Evolutionary conservation across 2,329 filamentous ascomycete genomes (phyloP), one percentile per base, ranked within the genome.

Genomic region (Hypoxylon sp.): DNA sequence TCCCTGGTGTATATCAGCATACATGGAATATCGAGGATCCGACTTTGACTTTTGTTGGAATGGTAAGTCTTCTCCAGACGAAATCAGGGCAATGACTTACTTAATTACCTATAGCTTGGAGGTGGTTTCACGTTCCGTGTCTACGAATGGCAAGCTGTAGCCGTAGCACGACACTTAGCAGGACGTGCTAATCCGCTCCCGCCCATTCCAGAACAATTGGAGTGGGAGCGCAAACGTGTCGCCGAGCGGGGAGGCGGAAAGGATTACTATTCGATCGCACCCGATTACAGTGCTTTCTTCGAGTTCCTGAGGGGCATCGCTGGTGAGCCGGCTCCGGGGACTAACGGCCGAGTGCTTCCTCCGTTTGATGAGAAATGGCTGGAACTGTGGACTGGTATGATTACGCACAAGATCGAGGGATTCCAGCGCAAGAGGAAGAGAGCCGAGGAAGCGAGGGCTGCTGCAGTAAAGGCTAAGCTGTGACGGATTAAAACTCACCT

Each of bases 331-430:
- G 63, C 59, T 0, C 59, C 66, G 4, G 71, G 69, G 0, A 67
- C 67, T 3, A 69, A 68, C 0, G 76, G 75, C 0, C 68, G 75
- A 5, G 60, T 60, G 7, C 55, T 79, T 20, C 75, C 75, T 1
- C 65, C 63, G 2, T 79, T 77, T 42, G 70, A 77, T 8, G 66
- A 67, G 17, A 67, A 66, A 15, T 75, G 73, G 73, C 45, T 68
- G 2, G 64, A 68, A 2, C 27, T 66, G 3, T 71, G 69, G 68
- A 59, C 59, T 17, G 59, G 61, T 0, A 70, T 71, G 67, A 57
- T 65, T 3, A 53, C 42, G 1, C 43, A 62, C 7, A 70, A 70
- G 54, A 60, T 67, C 7, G 54, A 57, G 25, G 60, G 61, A 1
- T 70, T 68, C 48, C 62, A 68, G 35, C 48, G 60, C 4, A 63